A percentile compares a stretch with the other conserved stretches of the same genome.
Evolutionary conservation across 2,329 filamentous ascomycete species (phyloP).

Genomic region (Beauveria sp.): DNA sequence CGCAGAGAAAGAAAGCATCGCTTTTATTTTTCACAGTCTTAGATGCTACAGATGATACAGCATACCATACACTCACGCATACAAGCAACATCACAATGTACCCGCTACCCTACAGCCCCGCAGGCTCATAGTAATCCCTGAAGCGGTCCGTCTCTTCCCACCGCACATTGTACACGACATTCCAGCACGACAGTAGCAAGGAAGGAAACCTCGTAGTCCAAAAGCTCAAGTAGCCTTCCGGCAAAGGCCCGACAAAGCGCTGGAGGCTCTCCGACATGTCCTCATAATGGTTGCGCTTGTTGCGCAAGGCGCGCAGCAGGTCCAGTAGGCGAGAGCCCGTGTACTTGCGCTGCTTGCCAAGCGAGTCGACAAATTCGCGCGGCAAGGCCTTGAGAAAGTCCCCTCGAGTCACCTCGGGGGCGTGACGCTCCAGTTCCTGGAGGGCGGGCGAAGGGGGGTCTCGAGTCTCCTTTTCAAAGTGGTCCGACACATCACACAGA

Average conservation of each 20-base stretch:
- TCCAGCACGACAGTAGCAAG: constrained; percentile 71
- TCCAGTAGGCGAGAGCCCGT: constrained; percentile 78
- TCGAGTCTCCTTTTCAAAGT: constrained; percentile 90
- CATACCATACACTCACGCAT: no score
- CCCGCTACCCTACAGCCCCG: constrained; percentile 16
- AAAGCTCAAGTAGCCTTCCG: constrained; percentile 75
- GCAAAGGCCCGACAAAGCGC: constrained; percentile 59
- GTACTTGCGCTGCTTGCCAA: constrained; percentile 94
- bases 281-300: constrained; percentile 97
- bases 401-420: constrained; percentile 47
- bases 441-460: constrained; percentile 74
- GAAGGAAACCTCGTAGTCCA: constrained; percentile 76
- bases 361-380: constrained; percentile 74
- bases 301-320: constrained; percentile 77
- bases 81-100: background rate
- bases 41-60: no score
- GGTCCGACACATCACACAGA: constrained; percentile 92
- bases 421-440: constrained; percentile 47
- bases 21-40: no score
- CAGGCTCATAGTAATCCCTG: constrained; percentile 59
- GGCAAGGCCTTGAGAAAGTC: constrained; percentile 77
- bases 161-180: constrained; percentile 59
- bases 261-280: constrained; percentile 82
- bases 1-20: no score
- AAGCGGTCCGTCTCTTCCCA: constrained; percentile 61